Evolutionary conservation across 129 eudicot genomes (phyloP).

Genomic region (Tagetes erecta): DNA sequence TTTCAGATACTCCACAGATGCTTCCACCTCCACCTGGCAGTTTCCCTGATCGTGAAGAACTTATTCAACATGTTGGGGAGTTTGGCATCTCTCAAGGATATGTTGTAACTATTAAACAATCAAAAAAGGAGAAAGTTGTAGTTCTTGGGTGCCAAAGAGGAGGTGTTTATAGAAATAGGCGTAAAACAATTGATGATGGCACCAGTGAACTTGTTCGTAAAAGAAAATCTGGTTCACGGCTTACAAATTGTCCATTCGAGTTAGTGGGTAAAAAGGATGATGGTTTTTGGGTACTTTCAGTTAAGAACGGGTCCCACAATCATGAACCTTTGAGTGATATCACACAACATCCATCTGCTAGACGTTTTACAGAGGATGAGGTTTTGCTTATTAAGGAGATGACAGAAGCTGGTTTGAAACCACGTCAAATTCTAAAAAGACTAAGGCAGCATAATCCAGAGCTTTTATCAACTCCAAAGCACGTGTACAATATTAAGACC

Average conservation of each 20-base stretch:
- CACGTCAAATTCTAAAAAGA: slow-evolving; percentile 77
- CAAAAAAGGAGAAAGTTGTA: slow-evolving; percentile 73
- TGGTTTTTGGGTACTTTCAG: slow-evolving; percentile 73
- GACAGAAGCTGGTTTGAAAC: slow-evolving; percentile 91
- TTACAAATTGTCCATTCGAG: slow-evolving; percentile 88
- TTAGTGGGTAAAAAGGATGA: slow-evolving; percentile 80
- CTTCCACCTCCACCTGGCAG: slow-evolving; percentile 95
- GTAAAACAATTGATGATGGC: slow-evolving; percentile 58
- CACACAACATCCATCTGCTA: slow-evolving; percentile 79
- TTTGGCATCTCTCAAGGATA: slow-evolving; percentile 82
- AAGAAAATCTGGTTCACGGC: slow-evolving; percentile 75
- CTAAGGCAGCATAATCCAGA: slow-evolving; percentile 83
- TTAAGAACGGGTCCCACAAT: slow-evolving; percentile 78
- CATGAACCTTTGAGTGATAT: slow-evolving; percentile 88
- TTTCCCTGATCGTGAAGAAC: slow-evolving; percentile 83
- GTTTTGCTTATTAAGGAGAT: slow-evolving; percentile 75
- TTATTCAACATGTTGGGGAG: slow-evolving; percentile 81
- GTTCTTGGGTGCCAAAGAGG: slow-evolving; percentile 96
- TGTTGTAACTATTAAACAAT: slow-evolving; percentile 82
- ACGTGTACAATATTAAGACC: slow-evolving; percentile 77
- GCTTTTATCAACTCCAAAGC: slow-evolving; percentile 76
- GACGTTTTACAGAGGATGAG: slow-evolving; percentile 81
- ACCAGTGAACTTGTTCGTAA: slow-evolving; percentile 56
- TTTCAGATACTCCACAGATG: slow-evolving; percentile 57
- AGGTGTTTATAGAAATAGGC: slow-evolving; percentile 76